Conservation (phyloP, 495 filamentous ascomycete species). For the Clohesyomyces aquaticus region DNA sequence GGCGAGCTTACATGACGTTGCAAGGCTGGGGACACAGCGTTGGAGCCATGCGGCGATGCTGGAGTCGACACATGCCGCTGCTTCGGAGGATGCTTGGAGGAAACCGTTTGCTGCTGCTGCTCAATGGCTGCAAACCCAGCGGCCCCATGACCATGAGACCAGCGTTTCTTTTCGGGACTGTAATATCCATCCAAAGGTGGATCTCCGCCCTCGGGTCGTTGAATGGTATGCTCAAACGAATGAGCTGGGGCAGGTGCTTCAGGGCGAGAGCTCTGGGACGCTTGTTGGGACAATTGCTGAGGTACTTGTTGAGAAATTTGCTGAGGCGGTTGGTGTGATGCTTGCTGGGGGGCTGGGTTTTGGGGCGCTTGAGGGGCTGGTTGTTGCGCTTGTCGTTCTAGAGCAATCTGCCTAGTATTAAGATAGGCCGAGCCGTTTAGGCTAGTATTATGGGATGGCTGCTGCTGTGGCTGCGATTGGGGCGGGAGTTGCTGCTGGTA, state of each 20-base stretch:
- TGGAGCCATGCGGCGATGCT: conserved; percentile 6
- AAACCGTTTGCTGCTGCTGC: conserved; percentile 10
- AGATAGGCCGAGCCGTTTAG: conserved; percentile 28
- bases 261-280: conserved; percentile 4
- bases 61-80: conserved; percentile 24
- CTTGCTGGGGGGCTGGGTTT: conserved; percentile 1
- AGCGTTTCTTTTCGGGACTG: conserved; percentile 13
- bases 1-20: conserved; percentile 31
- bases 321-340: conserved; percentile 7
- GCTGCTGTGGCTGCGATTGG: conserved; percentile 9
- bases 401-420: conserved; percentile 28
- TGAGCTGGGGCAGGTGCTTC: background rate
- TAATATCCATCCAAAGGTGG: conserved; percentile 28
- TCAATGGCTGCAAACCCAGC: background rate
- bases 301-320: conserved; percentile 3
- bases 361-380: conserved; percentile 4
- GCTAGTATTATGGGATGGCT: background rate
- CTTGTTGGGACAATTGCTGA: conserved; percentile 5
- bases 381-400: conserved; percentile 15
- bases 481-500: conserved; percentile 10
- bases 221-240: conserved; percentile 12
- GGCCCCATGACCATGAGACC: background rate
- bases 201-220: conserved; percentile 8
- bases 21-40: conserved; percentile 12
- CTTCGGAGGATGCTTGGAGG: conserved; percentile 8